Evolutionary conservation across 2,329 filamentous ascomycete species (phyloP).

Genomic region (Parastagonospora avenae): DNA sequence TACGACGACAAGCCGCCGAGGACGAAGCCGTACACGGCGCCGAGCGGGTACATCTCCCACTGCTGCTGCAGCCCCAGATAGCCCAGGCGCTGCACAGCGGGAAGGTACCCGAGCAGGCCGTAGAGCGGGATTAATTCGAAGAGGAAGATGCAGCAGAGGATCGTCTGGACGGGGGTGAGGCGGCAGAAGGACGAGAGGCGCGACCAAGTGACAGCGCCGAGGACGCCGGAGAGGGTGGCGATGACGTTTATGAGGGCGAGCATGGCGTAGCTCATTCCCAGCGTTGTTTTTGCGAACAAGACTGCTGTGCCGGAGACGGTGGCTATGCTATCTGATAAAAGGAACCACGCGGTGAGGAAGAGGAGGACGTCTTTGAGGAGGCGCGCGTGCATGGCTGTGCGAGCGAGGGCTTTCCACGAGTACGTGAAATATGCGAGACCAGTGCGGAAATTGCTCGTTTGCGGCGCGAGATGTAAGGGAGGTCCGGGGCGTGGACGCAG

Average conservation of each 20-base stretch:
- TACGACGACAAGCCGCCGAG: conserved; percentile 92
- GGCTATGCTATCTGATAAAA: conserved; percentile 91
- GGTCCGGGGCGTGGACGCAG: conserved; percentile 87
- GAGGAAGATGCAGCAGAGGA: conserved; percentile 85
- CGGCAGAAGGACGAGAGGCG: conserved; percentile 72
- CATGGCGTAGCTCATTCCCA: conserved; percentile 87
- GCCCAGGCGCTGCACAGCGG: conserved; percentile 74
- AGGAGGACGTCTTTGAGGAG: conserved; percentile 74
- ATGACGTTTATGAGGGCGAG: conserved; percentile 94
- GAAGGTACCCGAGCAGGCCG: conserved; percentile 84
- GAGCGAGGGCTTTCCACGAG: conserved; percentile 85
- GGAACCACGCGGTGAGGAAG: conserved; percentile 89
- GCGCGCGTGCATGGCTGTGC: conserved; percentile 76
- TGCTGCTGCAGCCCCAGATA: conserved; percentile 86
- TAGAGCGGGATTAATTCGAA: conserved; percentile 95
- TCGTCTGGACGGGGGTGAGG: conserved; percentile 81
- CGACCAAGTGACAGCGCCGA: conserved; percentile 90
- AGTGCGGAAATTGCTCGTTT: conserved; percentile 46
- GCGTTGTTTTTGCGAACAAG: conserved; percentile 90
- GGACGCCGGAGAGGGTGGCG: conserved; percentile 79
- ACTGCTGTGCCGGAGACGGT: conserved; percentile 95
- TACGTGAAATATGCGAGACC: conserved; percentile 77
- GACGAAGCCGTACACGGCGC: conserved; percentile 89
- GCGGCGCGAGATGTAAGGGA: conserved; percentile 55
- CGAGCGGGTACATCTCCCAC: conserved; percentile 96